Evolutionary conservation across 2,329 filamentous ascomycete genomes (phyloP).

Genomic region (Westerdykella aurantiaca): DNA sequence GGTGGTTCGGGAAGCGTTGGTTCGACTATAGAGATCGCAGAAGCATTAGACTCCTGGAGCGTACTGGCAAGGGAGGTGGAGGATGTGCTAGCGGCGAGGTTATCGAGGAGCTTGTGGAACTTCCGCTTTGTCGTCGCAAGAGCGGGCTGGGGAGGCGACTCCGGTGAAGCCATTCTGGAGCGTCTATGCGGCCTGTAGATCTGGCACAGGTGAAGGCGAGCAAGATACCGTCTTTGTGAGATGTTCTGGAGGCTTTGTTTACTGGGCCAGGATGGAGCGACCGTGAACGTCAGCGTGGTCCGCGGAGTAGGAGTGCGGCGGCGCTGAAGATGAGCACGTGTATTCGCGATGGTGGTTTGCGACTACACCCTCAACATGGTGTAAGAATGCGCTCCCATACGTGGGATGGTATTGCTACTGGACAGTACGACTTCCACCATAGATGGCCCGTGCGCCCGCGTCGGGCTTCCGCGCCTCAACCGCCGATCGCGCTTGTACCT

Average conservation of each 20-base stretch:
- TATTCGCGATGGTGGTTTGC: no score
- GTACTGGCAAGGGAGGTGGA: constrained; percentile 29
- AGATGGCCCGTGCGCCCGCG: background rate
- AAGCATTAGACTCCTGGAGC: constrained; percentile 36
- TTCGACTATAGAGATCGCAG: constrained; percentile 21
- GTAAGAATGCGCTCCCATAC: no score
- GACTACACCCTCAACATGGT: no score
- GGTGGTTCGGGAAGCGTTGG: constrained; percentile 24
- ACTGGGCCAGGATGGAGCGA: no score
- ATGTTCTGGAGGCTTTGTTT: background rate
- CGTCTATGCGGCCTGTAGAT: background rate
- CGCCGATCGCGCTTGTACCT: background rate
- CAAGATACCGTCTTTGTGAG: background rate
- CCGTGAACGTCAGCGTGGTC: no score
- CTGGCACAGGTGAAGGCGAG: background rate
- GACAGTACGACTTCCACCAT: no score
- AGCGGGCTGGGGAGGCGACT: constrained; percentile 27
- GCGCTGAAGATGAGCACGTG: no score
- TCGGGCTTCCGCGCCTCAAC: background rate
- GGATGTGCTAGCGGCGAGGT: constrained; percentile 49
- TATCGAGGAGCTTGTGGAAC: constrained; percentile 69
- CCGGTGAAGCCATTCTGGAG: constrained; percentile 8
- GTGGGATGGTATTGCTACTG: no score
- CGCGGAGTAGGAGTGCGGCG: no score
- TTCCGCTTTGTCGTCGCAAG: constrained; percentile 81